Base-by-base conservation (phyloP, 2,329 filamentous ascomycete species). In the Cryphonectria japonica region DNA sequence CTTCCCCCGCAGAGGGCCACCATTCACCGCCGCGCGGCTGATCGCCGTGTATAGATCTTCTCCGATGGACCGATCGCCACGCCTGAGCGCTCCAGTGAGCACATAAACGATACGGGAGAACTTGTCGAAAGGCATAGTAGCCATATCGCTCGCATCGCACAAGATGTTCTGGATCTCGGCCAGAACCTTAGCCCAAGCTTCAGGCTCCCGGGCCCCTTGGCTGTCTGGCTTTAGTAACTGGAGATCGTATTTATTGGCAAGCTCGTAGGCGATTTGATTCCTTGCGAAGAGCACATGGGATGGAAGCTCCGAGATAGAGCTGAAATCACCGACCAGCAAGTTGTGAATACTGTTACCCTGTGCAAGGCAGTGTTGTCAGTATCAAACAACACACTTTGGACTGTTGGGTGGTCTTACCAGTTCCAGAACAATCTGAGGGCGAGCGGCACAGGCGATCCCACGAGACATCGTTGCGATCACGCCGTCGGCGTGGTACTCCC, bases 1-100 rank as follows among this genome's bases (percentile, higher is more conserved):
- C 66, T 82, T 78, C 16, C 83, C 84, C 19, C 37, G 67, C 14
- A n/a, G 43, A 29, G 29, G 43, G 54, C 66, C 69, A 19, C 67
- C 39, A n/a, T 62, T 69, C 7, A 61, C 63, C 14, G 71, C 63
- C 37, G 71, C 69, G 26, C 50, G 63, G 50, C 66, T 46, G 8
- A 73, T 46, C 3, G 71, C 67, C 34, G 59, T n/a, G 65, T 67
- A 41, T 37, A 73, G 32, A n/a, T 67, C 69, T 3, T 43, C 22
- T 5, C 67, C 68, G n/a, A 71, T 62, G 32, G 37, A 57, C 14
- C 50, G 65, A 39, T 73, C 71, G 1, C 71, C 69, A 34, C 69
- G 71, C 8, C 69, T 59, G 9, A 71, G 68, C 7, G 71, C 71
- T 32, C 69, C 71, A 16, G 66, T 59, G 7, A 73, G 69, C 22